Evolutionary conservation across 129 eudicot genomes (phyloP), one percentile per base, ranked within the genome.

Genomic region (Pulicaria dysenterica): DNA sequence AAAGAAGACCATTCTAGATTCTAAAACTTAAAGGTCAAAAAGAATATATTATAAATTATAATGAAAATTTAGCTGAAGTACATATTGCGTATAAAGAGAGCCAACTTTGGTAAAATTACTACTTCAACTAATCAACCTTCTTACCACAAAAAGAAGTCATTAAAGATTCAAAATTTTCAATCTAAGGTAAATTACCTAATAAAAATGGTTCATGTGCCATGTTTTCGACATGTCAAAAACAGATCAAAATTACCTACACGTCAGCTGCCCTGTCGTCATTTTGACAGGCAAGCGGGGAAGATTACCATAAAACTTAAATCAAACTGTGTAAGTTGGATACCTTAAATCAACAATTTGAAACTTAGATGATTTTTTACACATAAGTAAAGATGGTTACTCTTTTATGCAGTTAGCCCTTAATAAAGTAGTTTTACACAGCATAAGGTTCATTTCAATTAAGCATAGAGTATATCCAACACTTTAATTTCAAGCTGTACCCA

Each of bases 401-500:
- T 58, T 37, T 58, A 58, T 58, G 64, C 5, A 9, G 37, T 58
- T 34, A 58, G 42, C 63, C 63, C 42, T 58, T 58, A 1, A 9
- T 15, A 37, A 16, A 39, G 12, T 69, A 51, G 2, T 14, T 58
- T 49, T 42, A 39, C 50, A 36, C 39, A 49, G 44, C 70, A 62
- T 49, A 73, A 24, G 41, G 62, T 51, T 74, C 65, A 53, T n/a
- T 42, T 60, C 75, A 76, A 13, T 53, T 40, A 47, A 67, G 74
- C 40, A 60, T 55, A 40, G 38, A 56, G 71, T 60, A 62, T 42
- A 40, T 12, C 14, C 12, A 31, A 8, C 7, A 42, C 12, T 3
- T 24, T 17, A 48, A 75, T 51, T 44, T 48, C 37, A 14, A 37
- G 58, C 5, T 45, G 61, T 90, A 94, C 98, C 98, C 62, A 94